Base-by-base conservation (phyloP, 345 rosid species). In the Euphorbia pulcherrima region DNA sequence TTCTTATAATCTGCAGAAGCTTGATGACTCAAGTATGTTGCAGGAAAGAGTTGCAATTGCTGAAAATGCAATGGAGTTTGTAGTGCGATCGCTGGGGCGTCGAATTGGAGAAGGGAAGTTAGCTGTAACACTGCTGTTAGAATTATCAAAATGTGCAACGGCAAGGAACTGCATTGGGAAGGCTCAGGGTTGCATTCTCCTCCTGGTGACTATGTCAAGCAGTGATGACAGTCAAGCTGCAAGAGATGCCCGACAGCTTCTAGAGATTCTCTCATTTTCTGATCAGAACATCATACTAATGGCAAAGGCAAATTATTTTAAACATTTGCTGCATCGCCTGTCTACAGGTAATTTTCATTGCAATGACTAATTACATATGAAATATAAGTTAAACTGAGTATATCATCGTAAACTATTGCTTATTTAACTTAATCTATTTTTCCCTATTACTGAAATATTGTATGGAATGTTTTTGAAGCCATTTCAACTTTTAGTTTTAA, bases 271-370 rank as follows among this genome's bases (percentile, higher is more conserved):
- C 60, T 78, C 92, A 4, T 84, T 78, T 70, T 80, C 82, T 50
- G 82, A 88, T 81, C 74, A 77, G 52, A 83, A 85, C 39, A 62
- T 88, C 68, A 79, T 81, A 68, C 85, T 76, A 71, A 88, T 88
- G 92, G 88, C 90, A 37, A 85, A 73, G 76, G 92, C 90, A 67
- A 88, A 85, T 70, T 84, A 84, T 74, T 88, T 88, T 71, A 81
- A 68, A 65, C 82, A 83, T 75, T 80, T 88, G 73, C 83, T 88
- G 59, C 80, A 55, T 37, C 83, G 81, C 52, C 85, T 88, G 33
- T 79, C 86, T 20, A 62, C 85, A 65, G 92, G 92, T 88, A 62
- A 64, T 44, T 57, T 35, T 50, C 56, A n/a, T 52, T 23, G 46
- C 44, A 50, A 16, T 58, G 65, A 52, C 62, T 59, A 56, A 2